phyloP scores from a whole-genome alignment of 805 yeast genomes.

The Ogataea siamensis region DNA sequence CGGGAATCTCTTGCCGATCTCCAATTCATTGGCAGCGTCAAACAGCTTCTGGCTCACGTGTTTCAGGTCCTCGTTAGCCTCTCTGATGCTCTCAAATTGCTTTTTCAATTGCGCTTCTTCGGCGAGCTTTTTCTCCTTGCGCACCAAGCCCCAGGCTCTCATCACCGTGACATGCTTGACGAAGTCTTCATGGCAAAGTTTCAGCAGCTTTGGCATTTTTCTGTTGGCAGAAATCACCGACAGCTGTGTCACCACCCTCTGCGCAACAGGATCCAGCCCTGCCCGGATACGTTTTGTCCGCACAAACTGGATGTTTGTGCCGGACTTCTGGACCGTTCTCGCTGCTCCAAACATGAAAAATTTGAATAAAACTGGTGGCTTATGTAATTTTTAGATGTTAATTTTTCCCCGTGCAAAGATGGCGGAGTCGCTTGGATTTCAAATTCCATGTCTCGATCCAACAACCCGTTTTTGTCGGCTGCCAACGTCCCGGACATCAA shows the following conservation, averaged over 20 bases:
- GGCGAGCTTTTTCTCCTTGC: slow-evolving; percentile 47
- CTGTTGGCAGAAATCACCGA: slow-evolving; percentile 83
- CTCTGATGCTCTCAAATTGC: slow-evolving; percentile 65
- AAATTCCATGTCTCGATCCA: slow-evolving; percentile 7
- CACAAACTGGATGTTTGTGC: slow-evolving; percentile 42
- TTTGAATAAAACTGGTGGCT: slow-evolving; percentile 3
- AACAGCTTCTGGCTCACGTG: slow-evolving; percentile 52
- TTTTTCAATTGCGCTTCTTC: slow-evolving; percentile 43
- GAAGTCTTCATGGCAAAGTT: slow-evolving; percentile 73
- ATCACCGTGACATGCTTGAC: slow-evolving; percentile 80
- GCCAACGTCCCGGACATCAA: slow-evolving; percentile 10
- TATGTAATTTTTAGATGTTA: slow-evolving; percentile 2
- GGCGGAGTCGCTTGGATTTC: background rate
- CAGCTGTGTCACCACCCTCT: slow-evolving; percentile 46
- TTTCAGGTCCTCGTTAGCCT: slow-evolving; percentile 73
- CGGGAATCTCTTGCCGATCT: slow-evolving; percentile 65
- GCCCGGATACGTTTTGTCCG: slow-evolving; percentile 35
- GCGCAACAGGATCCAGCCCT: slow-evolving; percentile 31
- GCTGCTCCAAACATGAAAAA: slow-evolving; percentile 15
- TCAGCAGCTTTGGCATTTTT: slow-evolving; percentile 82
- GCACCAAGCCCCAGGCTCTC: slow-evolving; percentile 74
- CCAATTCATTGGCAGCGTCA: slow-evolving; percentile 57
- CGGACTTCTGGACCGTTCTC: slow-evolving; percentile 8
- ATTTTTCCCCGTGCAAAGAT: slow-evolving; percentile 6
- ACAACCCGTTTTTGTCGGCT: slow-evolving; percentile 2